A percentile compares a stretch with the other conserved stretches of the same genome.
Conservation (phyloP, 2,329 filamentous ascomycete species). For the Hypoxylon sp. region DNA sequence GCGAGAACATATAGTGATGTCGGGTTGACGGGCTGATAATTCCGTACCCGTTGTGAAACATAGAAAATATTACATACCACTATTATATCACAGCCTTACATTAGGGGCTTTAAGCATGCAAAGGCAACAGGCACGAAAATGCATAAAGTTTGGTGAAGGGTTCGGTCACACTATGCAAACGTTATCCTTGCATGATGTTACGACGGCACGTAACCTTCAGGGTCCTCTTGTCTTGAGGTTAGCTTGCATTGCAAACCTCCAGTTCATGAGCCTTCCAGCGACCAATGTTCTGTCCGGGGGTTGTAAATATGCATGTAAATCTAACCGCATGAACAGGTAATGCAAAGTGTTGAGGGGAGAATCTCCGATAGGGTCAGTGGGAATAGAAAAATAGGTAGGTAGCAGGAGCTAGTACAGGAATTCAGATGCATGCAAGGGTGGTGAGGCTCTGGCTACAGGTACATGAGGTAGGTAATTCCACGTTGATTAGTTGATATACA, state of each 20-base stretch:
- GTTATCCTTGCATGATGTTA: constrained; percentile 15
- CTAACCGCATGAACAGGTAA: not conserved
- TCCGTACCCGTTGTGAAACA: too few relatives aligned
- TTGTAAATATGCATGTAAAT: not conserved
- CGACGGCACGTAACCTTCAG: constrained; percentile 17
- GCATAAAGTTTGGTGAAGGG: not conserved
- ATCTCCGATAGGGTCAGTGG: not conserved
- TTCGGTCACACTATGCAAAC: constrained; percentile 1
- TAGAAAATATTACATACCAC: not conserved
- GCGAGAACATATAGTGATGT: not conserved
- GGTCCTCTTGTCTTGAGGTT: constrained; percentile 13
- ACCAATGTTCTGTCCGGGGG: not conserved
- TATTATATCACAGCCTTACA: not conserved
- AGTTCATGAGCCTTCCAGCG: constrained; percentile 12
- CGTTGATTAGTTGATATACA: not conserved
- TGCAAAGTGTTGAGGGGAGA: not conserved
- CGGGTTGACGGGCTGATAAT: not conserved
- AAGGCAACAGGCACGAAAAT: not conserved
- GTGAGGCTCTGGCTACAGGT: constrained; percentile 4
- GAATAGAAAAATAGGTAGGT: not conserved
- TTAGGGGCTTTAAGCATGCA: constrained; percentile 9
- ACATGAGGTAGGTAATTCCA: too few relatives aligned
- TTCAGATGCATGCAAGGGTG: not conserved
- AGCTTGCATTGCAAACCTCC: constrained; percentile 1
- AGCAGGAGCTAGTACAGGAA: not conserved